Evolutionary conservation across 2,329 filamentous ascomycete genomes (phyloP).

Genomic region (Fusarium sp.): DNA sequence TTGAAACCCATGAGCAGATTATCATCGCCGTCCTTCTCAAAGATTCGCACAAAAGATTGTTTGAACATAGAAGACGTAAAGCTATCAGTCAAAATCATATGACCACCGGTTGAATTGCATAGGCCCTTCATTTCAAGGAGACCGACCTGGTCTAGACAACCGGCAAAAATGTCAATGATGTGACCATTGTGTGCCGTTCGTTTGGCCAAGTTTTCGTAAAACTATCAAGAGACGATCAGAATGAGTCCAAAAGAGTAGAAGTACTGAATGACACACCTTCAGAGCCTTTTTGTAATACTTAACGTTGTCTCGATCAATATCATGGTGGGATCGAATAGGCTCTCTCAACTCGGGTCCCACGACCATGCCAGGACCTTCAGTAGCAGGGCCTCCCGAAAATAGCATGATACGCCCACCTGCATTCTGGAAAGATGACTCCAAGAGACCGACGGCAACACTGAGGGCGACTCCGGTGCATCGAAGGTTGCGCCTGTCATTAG

Average conservation of each 20-base stretch:
- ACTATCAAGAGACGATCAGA: conserved; percentile 61
- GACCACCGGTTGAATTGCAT: conserved; percentile 93
- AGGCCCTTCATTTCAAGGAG: conserved; percentile 98
- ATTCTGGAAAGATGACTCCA: conserved; percentile 96
- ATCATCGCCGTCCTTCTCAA: conserved; percentile 95
- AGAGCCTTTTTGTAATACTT: conserved; percentile 99
- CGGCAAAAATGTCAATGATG: conserved; percentile 96
- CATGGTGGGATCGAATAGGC: conserved; percentile 96
- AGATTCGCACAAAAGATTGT: conserved; percentile 95
- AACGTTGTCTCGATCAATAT: conserved; percentile 98
- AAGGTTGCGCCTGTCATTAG: conserved; percentile 88
- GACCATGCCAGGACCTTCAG: conserved; percentile 95
- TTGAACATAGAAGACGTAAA: conserved; percentile 99
- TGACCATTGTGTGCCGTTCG: conserved; percentile 96
- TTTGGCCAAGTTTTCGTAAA: conserved; percentile 95
- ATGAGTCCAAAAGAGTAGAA: background rate
- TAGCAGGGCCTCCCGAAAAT: conserved; percentile 93
- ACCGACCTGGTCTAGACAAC: conserved; percentile 96
- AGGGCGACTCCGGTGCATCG: conserved; percentile 96
- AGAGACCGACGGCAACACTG: conserved; percentile 89
- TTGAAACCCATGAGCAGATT: conserved; percentile 99
- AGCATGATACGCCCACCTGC: conserved; percentile 96
- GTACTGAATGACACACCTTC: conserved; percentile 67
- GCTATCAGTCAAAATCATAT: conserved; percentile 98
- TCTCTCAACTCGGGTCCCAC: conserved; percentile 95